Evolutionary conservation across 495 filamentous ascomycete genomes (phyloP).

Genomic region (Extremus antarcticus): DNA sequence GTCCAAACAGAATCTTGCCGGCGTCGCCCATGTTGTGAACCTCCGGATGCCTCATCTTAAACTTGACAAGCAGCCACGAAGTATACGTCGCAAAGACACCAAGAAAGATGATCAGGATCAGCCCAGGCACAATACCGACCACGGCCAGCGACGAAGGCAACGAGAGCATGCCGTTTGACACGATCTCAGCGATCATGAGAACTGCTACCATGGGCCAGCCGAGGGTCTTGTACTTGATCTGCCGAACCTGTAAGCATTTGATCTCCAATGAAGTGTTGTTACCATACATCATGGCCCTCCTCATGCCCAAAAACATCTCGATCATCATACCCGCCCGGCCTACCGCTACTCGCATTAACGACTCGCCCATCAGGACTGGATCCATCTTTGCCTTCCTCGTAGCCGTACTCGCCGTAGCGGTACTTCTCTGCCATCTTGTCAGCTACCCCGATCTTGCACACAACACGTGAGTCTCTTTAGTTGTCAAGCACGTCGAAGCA

Average conservation of each 20-base stretch:
- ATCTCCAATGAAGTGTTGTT: background rate
- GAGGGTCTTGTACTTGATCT: slow-evolving; percentile 50
- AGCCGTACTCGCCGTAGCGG: slow-evolving; percentile 5
- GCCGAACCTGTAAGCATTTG: background rate
- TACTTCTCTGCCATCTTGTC: slow-evolving; percentile 3
- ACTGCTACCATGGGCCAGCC: slow-evolving; percentile 44
- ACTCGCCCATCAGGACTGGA: background rate
- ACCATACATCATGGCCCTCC: slow-evolving; percentile 24
- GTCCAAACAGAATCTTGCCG: slow-evolving; percentile 27
- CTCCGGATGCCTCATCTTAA: slow-evolving; percentile 36
- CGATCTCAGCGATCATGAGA: slow-evolving; percentile 53
- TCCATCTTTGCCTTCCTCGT: slow-evolving; percentile 2
- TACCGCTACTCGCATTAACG: background rate
- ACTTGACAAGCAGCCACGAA: slow-evolving; percentile 32
- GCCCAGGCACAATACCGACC: slow-evolving; percentile 46
- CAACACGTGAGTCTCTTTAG: too few species aligned
- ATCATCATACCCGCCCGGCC: slow-evolving; percentile 12
- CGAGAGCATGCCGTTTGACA: slow-evolving; percentile 51
- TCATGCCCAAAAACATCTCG: slow-evolving; percentile 28
- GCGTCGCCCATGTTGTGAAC: slow-evolving; percentile 32
- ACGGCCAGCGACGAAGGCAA: slow-evolving; percentile 44
- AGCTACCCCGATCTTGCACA: too few species aligned
- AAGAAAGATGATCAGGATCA: slow-evolving; percentile 31
- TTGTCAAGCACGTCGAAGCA: too few species aligned
- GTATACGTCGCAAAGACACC: slow-evolving; percentile 31